Evolutionary conservation across 225 moss, liverwort and hornwort species (phyloP), one percentile per base, ranked within the genome.

Genomic region (Marchantia paleacea): DNA sequence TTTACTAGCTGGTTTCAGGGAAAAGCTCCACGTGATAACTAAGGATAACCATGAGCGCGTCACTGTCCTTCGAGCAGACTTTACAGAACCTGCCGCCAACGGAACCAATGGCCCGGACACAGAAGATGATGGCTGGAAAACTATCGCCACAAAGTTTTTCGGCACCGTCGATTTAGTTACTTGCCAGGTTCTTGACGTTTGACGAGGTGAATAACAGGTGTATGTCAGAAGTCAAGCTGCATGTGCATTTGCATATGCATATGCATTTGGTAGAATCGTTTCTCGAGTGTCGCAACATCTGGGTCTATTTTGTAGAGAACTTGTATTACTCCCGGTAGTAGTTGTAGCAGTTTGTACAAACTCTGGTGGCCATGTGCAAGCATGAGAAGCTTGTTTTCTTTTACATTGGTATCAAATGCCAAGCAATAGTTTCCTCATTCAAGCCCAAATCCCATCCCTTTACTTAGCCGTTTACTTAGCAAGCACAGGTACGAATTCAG

Each of bases 141-240:
- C 91, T 8, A 91, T 97, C 75, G 91, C 95, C 8, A 91, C 89
- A 61, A 87, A 89, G 80, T 92, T 87, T 84, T 95, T 97, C 79
- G 97, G 97, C 79, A 85, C 85, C 28, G 93, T 97, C 76, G 97
- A 97, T 84, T 84, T 95, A 78, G 92, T 97, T 68, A 91, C 97
- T 61, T 95, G 97, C 87, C 97, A 97, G 89, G 97, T 97, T 81
- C 90, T 97, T 28, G 95, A 91, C 84, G 75, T 95, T 75, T 97
- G 65, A 84, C 5, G 28, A 54, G 75, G 26, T 8, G 22, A 78
- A 78, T 25, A 6, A 8, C 55, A 75, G 70, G 52, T 78, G 26
- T 69, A 25, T n/a, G 62, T 20, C 57, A 39, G 68, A 20, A 53
- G 48, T 68, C 16, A 24, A n/a, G 49, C 25, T 18, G 77, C 51